These are phyloP conservation scores for Croton setiger DNA, from an alignment of 441 rosid genomes.

Conservation along the genomic window DNA sequence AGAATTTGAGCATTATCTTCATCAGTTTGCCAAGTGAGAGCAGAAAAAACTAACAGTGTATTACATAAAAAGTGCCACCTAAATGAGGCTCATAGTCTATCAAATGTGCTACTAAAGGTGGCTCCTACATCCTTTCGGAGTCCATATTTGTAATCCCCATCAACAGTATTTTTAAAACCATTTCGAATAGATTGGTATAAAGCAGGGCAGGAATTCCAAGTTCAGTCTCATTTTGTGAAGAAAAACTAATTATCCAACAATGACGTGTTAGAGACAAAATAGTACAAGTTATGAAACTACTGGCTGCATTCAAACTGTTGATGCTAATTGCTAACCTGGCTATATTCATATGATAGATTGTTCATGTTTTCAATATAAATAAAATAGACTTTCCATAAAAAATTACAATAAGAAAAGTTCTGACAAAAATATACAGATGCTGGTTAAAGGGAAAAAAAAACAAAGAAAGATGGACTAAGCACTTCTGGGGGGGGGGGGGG, in stretches of 20 bases:
- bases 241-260: neutral
- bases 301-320: neutral
- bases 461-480: neutral
- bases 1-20: neutral
- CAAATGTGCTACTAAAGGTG: neutral
- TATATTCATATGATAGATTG: too few relatives aligned
- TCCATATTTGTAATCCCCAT: neutral
- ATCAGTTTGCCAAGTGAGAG: neutral
- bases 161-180: neutral
- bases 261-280: conserved; percentile 4
- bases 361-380: neutral
- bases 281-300: neutral
- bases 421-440: neutral
- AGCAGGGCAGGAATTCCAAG: neutral
- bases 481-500: too few relatives aligned
- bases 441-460: neutral
- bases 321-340: neutral
- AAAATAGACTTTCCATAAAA: neutral
- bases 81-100: neutral
- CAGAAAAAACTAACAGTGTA: neutral
- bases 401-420: neutral
- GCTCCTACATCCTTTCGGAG: neutral
- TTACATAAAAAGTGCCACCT: neutral
- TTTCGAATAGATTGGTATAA: neutral
- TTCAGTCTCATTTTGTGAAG: neutral